Base-by-base conservation (phyloP, 2,329 filamentous ascomycete species). In the Penicillium brasilianum region DNA sequence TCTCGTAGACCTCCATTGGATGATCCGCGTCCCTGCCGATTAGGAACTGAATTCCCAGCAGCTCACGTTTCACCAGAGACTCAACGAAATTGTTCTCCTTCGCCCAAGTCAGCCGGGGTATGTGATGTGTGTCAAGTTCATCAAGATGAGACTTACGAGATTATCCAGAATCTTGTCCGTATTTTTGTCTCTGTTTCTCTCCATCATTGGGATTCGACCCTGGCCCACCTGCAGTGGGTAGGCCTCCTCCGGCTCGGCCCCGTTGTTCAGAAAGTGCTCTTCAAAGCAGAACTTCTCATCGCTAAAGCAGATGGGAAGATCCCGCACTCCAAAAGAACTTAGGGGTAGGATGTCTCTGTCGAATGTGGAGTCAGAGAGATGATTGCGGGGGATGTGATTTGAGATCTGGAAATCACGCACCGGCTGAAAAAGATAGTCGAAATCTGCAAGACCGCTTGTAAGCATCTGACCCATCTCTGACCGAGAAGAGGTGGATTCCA, bases 351-450 rank as follows among this genome's bases (percentile, higher is more conserved):
- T 32, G 11, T 51, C 57, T 18, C 60, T 62, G 48, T 13, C n/a
- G 16, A 44, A 16, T 50, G 18, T 8, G 16, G 20, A 22, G 18
- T 55, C 16, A 50, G 51, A 3, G 1, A 14, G 8, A 41, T 13
- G 14, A 37, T 32, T 11, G 16, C 10, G 9, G 14, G 2, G 4
- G 16, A 34, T 8, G 16, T 18, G 5, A 18, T 20, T 18, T 13
- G 5, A 9, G 16, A 5, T n/a, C 6, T 4, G 48, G 9, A 9
- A 20, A 20, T 18, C 28, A 76, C 44, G 71, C 57, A 56, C 74
- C 72, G 56, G 74, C 68, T 77, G 79, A 65, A 57, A 37, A 59
- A 52, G 3, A 55, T 30, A 6, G 54, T 46, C 30, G 54, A 46
- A 25, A 60, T 22, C 25, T 49, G 37, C 7, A 20, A 22, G 22